phyloP scores from a whole-genome alignment of 305 asterid genomes.

The Fraxinus dipetala region DNA sequence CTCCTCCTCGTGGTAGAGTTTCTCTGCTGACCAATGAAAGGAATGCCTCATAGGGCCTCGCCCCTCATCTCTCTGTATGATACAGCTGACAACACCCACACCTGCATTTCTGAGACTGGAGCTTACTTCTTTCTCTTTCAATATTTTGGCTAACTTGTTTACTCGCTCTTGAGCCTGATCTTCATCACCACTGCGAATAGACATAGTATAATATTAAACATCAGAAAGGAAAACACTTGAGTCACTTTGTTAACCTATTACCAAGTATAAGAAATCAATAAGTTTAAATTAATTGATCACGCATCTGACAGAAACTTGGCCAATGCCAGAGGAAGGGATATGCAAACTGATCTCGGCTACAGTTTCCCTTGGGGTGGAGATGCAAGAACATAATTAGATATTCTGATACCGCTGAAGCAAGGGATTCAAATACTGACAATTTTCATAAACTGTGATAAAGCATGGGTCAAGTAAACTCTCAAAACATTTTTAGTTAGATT shows the following conservation, averaged over 20 bases:
- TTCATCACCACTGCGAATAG: constrained; percentile 82
- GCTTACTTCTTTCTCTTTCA: constrained; percentile 85
- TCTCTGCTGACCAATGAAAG: constrained; percentile 82
- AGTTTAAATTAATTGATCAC: not conserved
- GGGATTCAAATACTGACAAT: not conserved
- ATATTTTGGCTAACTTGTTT: constrained; percentile 81
- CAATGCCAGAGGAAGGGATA: constrained; percentile 7
- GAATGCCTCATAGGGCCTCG: constrained; percentile 99
- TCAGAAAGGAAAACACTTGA: constrained; percentile 2
- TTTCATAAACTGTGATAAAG: not conserved
- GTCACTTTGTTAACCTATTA: not conserved
- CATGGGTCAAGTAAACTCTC: not conserved
- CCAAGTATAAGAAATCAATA: not conserved
- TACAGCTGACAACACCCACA: constrained; percentile 82
- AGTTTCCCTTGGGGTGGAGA: constrained; percentile 1
- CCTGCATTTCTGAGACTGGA: constrained; percentile 83
- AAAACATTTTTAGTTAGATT: not conserved
- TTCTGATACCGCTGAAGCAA: constrained; percentile 4
- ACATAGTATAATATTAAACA: constrained; percentile 7
- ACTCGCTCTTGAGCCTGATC: constrained; percentile 99
- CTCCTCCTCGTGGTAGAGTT: constrained; percentile 70
- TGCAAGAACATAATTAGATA: not conserved
- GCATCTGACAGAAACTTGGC: not conserved
- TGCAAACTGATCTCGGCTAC: not conserved
- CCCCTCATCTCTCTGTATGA: constrained; percentile 97